Percentiles rank a stretch among this genome's conserved stretches.
Evolutionary conservation across 2,329 filamentous ascomycete genomes (phyloP).

Genomic region (Ascochyta fabae): DNA sequence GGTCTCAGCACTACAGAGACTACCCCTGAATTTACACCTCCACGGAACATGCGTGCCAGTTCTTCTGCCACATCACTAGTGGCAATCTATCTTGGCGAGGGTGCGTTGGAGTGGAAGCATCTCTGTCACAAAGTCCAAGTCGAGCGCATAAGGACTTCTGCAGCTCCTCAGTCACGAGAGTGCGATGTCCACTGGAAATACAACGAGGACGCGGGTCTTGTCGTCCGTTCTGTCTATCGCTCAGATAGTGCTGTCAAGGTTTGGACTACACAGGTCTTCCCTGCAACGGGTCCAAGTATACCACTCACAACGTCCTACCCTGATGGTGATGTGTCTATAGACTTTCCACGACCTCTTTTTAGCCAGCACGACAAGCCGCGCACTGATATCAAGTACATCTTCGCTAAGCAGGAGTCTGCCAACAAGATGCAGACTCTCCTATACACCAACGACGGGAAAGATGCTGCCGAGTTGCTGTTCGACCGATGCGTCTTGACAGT

Average conservation of each 20-base stretch:
- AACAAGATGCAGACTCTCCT: conserved; percentile 39
- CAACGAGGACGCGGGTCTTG: conserved; percentile 37
- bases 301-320: conserved; percentile 37
- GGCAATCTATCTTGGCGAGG: conserved; percentile 34
- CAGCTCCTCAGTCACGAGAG: conserved; percentile 15
- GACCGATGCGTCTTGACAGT: conserved; percentile 34
- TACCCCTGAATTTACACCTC: conserved; percentile 24
- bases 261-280: conserved; percentile 41
- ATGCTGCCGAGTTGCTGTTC: conserved; percentile 35
- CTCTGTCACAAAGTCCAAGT: conserved; percentile 38
- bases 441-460: conserved; percentile 42
- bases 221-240: conserved; percentile 32
- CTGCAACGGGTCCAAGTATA: conserved; percentile 38
- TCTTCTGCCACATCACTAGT: conserved; percentile 31
- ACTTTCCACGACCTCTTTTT: conserved; percentile 38
- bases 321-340: conserved; percentile 39
- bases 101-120: conserved; percentile 39
- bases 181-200: conserved; percentile 41
- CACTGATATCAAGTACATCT: conserved; percentile 40
- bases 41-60: conserved; percentile 21
- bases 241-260: conserved; percentile 23
- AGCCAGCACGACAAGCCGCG: conserved; percentile 36
- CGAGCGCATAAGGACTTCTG: conserved; percentile 27
- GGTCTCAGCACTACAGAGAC: conserved; percentile 27
- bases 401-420: conserved; percentile 21